Conservation (phyloP, 1,284 basidiomycete genomes). For the Bondarzewia mesenterica region DNA sequence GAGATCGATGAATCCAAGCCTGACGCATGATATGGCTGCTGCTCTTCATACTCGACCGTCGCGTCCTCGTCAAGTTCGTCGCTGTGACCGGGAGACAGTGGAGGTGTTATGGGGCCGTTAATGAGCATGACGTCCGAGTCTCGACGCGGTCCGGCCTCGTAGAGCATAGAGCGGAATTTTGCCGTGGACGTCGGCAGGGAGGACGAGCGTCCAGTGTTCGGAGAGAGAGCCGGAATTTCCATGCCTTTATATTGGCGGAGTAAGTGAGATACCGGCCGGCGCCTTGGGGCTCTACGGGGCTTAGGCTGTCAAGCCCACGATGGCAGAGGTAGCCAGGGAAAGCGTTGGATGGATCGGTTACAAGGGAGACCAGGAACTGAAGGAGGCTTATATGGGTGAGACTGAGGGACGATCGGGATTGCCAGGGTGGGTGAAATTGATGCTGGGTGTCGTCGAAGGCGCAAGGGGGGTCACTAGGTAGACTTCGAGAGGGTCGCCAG, state of each 20-base stretch:
- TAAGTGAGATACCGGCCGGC: no score
- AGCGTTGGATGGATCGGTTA: no score
- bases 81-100: constrained; percentile 29
- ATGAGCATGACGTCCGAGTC: constrained; percentile 26
- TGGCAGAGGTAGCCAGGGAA: not conserved
- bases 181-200: constrained; percentile 25
- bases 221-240: constrained; percentile 6
- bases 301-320: not conserved
- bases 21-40: not conserved
- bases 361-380: no score
- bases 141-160: constrained; percentile 16
- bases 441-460: no score
- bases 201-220: constrained; percentile 20
- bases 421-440: no score
- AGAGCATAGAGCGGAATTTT: constrained; percentile 17
- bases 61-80: constrained; percentile 19
- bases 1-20: not conserved
- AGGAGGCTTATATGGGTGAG: no score
- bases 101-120: constrained; percentile 31
- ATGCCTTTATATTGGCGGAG: constrained; percentile 2
- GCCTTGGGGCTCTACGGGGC: not conserved
- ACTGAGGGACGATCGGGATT: no score
- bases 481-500: no score
- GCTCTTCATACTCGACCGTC: constrained; percentile 10
- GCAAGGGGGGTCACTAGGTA: no score